Conservation (phyloP, 306 rosid genomes). For the Medicago ruthenica region DNA sequence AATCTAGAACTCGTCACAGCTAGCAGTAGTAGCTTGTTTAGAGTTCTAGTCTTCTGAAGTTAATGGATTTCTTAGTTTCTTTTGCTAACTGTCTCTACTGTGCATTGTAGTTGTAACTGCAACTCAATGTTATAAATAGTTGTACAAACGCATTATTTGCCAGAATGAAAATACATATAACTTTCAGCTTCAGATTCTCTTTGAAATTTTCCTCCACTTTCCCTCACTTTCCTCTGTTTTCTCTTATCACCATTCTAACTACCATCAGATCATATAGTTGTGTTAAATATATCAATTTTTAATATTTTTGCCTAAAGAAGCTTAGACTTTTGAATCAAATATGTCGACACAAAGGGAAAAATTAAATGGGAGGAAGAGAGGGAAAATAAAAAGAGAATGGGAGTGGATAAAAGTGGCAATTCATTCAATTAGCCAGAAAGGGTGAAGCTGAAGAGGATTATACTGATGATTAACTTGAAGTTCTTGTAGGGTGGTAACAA, state of each 20-base stretch:
- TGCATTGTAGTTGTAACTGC: neutral
- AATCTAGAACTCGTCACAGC: neutral
- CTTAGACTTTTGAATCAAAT: constrained; percentile 19
- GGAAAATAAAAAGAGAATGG: neutral
- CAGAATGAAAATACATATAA: neutral
- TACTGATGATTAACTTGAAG: constrained; percentile 8
- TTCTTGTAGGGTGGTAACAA: neutral
- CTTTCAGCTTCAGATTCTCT: constrained; percentile 6
- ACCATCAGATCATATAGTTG: constrained; percentile 9
- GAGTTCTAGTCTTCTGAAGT: neutral
- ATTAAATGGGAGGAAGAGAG: neutral
- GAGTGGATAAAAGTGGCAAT: constrained; percentile 10
- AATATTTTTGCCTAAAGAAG: neutral
- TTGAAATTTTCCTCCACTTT: neutral
- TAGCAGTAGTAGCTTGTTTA: neutral
- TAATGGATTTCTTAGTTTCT: neutral
- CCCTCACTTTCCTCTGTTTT: neutral
- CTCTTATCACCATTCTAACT: neutral
- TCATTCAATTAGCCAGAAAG: neutral
- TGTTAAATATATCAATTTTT: neutral
- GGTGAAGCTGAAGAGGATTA: neutral
- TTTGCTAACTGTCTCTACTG: neutral
- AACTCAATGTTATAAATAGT: neutral
- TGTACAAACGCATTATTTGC: neutral
- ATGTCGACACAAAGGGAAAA: neutral